Percentiles rank a stretch among this genome's conserved stretches.
These are phyloP conservation scores for Ustilago bromivora DNA, from an alignment of 1,284 basidiomycete genomes.

Conservation along the genomic window DNA sequence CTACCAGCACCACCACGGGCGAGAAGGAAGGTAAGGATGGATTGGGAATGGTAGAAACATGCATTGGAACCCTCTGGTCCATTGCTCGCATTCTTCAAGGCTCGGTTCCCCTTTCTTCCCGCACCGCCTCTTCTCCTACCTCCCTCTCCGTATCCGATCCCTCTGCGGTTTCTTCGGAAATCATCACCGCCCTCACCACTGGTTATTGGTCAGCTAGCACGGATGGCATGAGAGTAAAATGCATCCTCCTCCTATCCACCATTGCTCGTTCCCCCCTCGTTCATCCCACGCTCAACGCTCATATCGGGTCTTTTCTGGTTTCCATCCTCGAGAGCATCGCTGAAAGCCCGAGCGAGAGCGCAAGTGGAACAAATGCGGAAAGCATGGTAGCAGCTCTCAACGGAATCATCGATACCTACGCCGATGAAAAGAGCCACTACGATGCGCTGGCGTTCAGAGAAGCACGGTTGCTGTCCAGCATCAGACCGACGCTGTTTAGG, in stretches of 20 bases:
- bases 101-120: constrained; percentile 27
- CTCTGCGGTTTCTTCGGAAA: constrained; percentile 12
- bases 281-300: constrained; percentile 19
- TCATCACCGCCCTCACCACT: constrained; percentile 46
- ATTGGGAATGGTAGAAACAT: constrained; percentile 55
- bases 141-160: constrained; percentile 3
- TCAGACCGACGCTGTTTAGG: constrained; percentile 27
- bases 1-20: not conserved
- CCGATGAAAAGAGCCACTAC: constrained; percentile 86
- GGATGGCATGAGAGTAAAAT: constrained; percentile 58
- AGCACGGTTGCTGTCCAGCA: constrained; percentile 70
- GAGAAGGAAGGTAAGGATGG: constrained; percentile 46
- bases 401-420: constrained; percentile 91
- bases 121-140: not conserved
- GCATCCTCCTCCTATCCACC: constrained; percentile 51
- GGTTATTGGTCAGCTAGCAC: constrained; percentile 47
- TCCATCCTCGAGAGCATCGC: constrained; percentile 45
- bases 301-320: constrained; percentile 47
- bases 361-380: constrained; percentile 74
- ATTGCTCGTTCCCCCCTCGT: constrained; percentile 39
- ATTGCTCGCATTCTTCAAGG: constrained; percentile 56
- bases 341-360: not conserved
- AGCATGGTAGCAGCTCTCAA: constrained; percentile 83
- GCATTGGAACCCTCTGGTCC: constrained; percentile 60
- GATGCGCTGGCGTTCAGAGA: constrained; percentile 80